Evolutionary conservation across 2,329 filamentous ascomycete species (phyloP).

Genomic region (Helotiales sp.): DNA sequence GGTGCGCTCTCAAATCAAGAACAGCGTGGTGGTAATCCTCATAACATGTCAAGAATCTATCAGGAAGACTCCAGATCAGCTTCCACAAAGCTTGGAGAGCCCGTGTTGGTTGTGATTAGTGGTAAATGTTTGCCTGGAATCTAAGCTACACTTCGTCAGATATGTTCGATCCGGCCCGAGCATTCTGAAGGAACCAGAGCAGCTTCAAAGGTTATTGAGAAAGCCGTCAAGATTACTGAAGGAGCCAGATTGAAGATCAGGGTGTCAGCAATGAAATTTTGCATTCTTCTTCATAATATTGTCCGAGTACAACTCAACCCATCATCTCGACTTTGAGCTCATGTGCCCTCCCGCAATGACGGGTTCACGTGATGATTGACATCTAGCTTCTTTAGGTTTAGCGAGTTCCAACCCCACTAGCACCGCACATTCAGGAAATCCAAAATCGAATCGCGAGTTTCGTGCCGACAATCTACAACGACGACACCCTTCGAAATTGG

Average conservation of each 20-base stretch:
- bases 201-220: neutral
- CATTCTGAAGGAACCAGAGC: neutral
- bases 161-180: neutral
- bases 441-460: neutral
- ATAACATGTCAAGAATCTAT: neutral
- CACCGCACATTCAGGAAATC: constrained; percentile 5
- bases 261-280: too few relatives aligned
- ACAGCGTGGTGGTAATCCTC: neutral
- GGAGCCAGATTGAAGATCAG: too few relatives aligned
- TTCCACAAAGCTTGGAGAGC: neutral
- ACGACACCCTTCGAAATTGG: constrained; percentile 30
- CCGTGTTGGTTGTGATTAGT: neutral
- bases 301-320: too few relatives aligned
- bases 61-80: neutral
- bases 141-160: neutral
- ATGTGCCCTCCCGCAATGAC: neutral
- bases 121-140: constrained; percentile 1
- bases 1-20: neutral
- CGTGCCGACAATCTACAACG: constrained; percentile 3
- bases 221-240: too few relatives aligned
- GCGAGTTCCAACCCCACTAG: neutral
- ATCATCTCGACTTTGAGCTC: too few relatives aligned
- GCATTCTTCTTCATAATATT: too few relatives aligned
- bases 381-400: constrained; percentile 1
- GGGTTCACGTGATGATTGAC: too few relatives aligned